phyloP scores from a whole-genome alignment of 2,329 filamentous ascomycete genomes.

The Fusarium buharicum region DNA sequence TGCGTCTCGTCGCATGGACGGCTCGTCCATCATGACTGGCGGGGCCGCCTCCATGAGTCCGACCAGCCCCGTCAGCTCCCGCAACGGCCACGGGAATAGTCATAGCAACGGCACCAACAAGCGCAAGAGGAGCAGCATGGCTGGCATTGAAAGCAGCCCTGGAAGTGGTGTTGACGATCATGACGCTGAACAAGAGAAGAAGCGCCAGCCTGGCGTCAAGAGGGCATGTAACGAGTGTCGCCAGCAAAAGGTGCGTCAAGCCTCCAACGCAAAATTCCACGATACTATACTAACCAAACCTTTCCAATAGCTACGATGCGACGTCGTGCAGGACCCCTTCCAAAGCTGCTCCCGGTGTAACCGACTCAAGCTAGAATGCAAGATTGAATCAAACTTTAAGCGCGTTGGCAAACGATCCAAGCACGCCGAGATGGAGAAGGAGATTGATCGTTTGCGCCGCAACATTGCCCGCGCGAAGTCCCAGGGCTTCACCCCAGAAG shows the following conservation, averaged over 20 bases:
- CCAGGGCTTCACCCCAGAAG: slow-evolving; percentile 67
- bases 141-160: slow-evolving; percentile 68
- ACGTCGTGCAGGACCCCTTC: slow-evolving; percentile 84
- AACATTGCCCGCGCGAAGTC: slow-evolving; percentile 68
- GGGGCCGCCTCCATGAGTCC: slow-evolving; percentile 63
- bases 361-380: slow-evolving; percentile 83
- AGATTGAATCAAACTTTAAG: slow-evolving; percentile 90
- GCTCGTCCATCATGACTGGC: slow-evolving; percentile 57
- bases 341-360: slow-evolving; percentile 80
- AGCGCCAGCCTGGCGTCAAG: slow-evolving; percentile 76
- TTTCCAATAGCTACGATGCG: slow-evolving; percentile 74
- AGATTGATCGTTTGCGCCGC: slow-evolving; percentile 75
- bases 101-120: slow-evolving; percentile 57
- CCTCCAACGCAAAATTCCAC: not conserved
- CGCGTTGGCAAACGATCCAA: slow-evolving; percentile 83
- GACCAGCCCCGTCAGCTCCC: slow-evolving; percentile 65
- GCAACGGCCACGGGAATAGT: slow-evolving; percentile 55
- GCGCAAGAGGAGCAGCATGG: slow-evolving; percentile 67
- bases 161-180: slow-evolving; percentile 63
- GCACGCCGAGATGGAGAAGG: slow-evolving; percentile 87
- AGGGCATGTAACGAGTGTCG: slow-evolving; percentile 86
- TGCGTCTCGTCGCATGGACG: slow-evolving; percentile 57
- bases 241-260: slow-evolving; percentile 79
- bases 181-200: slow-evolving; percentile 69
- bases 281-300: slow-evolving; percentile 15